Base-by-base conservation (phyloP, 2,329 filamentous ascomycete genomes). In the Emergomyces orientalis region DNA sequence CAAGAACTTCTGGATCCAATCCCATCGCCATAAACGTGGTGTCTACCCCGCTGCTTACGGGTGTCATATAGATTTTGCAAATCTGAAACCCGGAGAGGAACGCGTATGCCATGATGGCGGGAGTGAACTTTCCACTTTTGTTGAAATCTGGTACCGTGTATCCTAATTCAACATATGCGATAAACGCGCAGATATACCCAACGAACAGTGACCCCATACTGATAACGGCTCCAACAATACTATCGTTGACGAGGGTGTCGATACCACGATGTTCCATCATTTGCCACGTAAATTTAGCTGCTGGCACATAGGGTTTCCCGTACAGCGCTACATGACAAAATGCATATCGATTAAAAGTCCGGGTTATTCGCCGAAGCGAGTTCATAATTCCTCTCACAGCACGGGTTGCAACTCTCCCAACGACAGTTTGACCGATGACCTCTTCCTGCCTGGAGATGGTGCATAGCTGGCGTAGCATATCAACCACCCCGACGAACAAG, bases 261-360 rank as follows among this genome's bases (percentile, higher is more conserved):
- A 97, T 87, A 34, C 93, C 93, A 39, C 93, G 89, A 71, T 95
- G 86, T 74, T 91, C 93, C 80, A 96, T 92, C 88, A 96, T 90
- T 14, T 69, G 85, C 90, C 91, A 96, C 0, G 91, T 96, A 69
- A 90, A 90, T 77, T 95, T 96, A 43, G 92, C 91, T 0, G 91
- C 89, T 0, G 86, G 81, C 62, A 97, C 83, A 72, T 97, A 97
- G 0, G 88, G 79, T 74, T 95, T 95, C 22, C 93, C 93, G 72
- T 97, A 97, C 0, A 97, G 81, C 0, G 93, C 91, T 71, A 97
- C 96, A 72, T 97, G 91, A 37, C 87, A 91, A 76, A 95, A 96
- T 0, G 91, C 91, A 69, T 95, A 96, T 69, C 91, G 86, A 77
- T 97, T 97, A 77, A 96, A 81, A 71, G 96, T 94, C 67, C 91